These are phyloP conservation scores for Eucalyptus coolabah DNA, from an alignment of 345 rosid species.

Conservation along the genomic window DNA sequence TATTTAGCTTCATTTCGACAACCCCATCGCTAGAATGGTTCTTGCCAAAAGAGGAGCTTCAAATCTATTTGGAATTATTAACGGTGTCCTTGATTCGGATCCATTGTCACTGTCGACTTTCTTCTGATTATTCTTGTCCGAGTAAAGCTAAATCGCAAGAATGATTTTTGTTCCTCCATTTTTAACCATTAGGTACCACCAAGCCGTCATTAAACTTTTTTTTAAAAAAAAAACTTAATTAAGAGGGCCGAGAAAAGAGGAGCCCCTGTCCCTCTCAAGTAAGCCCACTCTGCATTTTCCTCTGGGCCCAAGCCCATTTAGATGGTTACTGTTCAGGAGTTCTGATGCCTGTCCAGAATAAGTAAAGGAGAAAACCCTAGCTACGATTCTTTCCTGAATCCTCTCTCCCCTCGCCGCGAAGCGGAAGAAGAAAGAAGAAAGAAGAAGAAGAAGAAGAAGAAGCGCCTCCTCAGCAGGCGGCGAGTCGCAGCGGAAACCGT, in stretches of 20 bases:
- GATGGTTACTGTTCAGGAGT: not conserved
- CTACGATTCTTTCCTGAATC: rapidly evolving
- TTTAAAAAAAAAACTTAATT: too few species aligned
- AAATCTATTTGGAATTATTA: not conserved
- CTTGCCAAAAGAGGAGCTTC: not conserved
- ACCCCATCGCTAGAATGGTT: not conserved
- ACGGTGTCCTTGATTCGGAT: not conserved
- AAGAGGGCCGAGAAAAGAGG: not conserved
- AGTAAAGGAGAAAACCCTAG: not conserved
- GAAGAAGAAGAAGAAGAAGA: not conserved
- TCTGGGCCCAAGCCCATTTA: not conserved
- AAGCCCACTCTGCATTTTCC: not conserved
- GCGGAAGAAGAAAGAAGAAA: not conserved
- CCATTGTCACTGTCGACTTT: not conserved
- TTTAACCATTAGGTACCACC: not conserved
- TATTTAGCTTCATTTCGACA: too few species aligned
- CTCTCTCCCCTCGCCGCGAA: not conserved
- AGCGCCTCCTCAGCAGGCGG: not conserved
- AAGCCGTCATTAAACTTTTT: not conserved
- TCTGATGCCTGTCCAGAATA: not conserved
- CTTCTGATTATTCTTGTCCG: not conserved
- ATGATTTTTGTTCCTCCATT: not conserved
- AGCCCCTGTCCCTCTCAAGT: not conserved
- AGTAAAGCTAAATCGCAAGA: not conserved
- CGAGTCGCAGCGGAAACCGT: not conserved